Evolutionary conservation across 768 basidiomycete species (phyloP), one percentile per base, ranked within the genome.

Genomic region (Goffeauzyma gilvescens): DNA sequence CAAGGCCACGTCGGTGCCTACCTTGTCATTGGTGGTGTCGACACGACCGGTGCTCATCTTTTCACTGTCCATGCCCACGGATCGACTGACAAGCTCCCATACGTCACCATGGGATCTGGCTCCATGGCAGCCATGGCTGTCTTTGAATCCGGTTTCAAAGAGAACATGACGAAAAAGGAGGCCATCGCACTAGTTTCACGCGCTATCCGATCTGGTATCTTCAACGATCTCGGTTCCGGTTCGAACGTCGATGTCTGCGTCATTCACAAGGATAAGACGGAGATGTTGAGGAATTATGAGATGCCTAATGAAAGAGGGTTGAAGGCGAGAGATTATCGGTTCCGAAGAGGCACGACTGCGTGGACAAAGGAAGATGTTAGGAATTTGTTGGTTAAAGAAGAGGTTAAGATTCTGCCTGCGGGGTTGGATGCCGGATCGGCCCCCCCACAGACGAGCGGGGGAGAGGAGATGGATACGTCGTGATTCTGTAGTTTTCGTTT

Each of bases 231-330:
- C 25, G 93, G 93, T 3, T 95, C 90, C 1, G 93, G 93, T 32
- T 87, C 84, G n/a, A 96, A 98, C 61, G 75, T 96, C 55, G 93
- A 98, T 63, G 90, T 87, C 1, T 90, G 89, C 63, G 74, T 96
- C 52, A 89, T 98, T 66, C 87, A 84, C 4, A 77, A 79, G 33
- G 67, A 71, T 36, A 69, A 76, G 47, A 89, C 87, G 0, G 86
- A 93, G 64, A 89, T 82, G 81, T 68, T 95, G 46, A 74, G 93
- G 49, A 95, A 95, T 67, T 81, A 81, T 59, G 78, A 81, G 65
- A 87, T 73, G 70, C 93, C 93, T 51, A 65, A 65, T 49, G 62
- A 65, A 40, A 50, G 64, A 45, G 57, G 59, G 15, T 37, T 50
- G 24, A 65, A 65, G 46, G 54, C 60, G 5, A 52, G 61, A 21